Evolutionary conservation across 2,329 filamentous ascomycete species (phyloP), one percentile per base, ranked within the genome.

Genomic region (Magnaporthales sp.): DNA sequence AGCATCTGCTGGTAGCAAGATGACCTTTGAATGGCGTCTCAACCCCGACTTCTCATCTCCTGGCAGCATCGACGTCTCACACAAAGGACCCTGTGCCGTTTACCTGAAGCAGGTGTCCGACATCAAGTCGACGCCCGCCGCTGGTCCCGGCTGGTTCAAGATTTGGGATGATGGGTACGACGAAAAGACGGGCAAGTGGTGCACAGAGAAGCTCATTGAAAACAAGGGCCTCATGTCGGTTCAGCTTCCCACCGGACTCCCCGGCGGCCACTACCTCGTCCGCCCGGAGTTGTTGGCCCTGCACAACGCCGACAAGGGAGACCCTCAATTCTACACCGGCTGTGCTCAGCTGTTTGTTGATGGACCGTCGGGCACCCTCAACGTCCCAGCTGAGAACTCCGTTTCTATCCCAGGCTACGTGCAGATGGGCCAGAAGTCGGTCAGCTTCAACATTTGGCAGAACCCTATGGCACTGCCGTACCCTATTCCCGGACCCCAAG

Each of bases 71-170:
- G 89, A 89, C 73, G 72, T 73, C 13, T 83, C 82, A 38, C 88
- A 89, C 76, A 83, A 86, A 74, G 90, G 90, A 0, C 89, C 90
- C 63, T 91, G 89, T 72, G 84, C 89, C 30, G 84, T 92, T 27
- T 93, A 92, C 76, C 80, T 91, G 78, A 92, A 92, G 79, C 85
- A 86, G 72, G 84, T 92, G 1, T 76, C 80, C 69, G 81, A 86
- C 67, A 86, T 88, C 67, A 77, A 77, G 13, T 74, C 73, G 26
- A 78, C 81, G 69, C 75, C 83, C 13, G 86, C 86, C 64, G 78
- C 82, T 27, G 89, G 90, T 4, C 78, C 81, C 64, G 90, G 90
- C 54, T 93, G 90, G 91, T 91, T 93, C 82, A 92, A 92, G 81
- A 73, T 93, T 73, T 91, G 84, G 80, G 84, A 91, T 67, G 83